Conservation (phyloP, 306 rosid genomes). For the Begonia peltatifolia region DNA sequence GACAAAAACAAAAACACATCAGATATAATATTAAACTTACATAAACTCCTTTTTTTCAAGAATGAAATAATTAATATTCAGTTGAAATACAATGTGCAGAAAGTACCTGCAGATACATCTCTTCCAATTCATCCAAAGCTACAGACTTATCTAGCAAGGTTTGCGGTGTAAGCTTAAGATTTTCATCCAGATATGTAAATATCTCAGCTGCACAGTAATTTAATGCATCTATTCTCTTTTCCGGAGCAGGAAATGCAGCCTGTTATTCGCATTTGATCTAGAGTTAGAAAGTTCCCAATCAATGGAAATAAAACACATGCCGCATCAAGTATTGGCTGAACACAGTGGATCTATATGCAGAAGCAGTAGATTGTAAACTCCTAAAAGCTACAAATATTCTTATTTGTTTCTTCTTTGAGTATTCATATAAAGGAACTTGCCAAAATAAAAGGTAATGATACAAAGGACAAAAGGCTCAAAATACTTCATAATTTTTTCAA, state of each 20-base stretch:
- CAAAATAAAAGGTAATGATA: too few relatives aligned
- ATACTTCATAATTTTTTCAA: too few relatives aligned
- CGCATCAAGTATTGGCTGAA: too few relatives aligned
- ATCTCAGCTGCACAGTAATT: constrained; percentile 62
- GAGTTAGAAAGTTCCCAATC: constrained; percentile 3
- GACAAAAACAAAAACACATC: not conserved
- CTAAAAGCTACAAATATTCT: too few relatives aligned
- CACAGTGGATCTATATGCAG: too few relatives aligned
- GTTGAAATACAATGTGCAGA: not conserved
- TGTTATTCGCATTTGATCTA: constrained; percentile 17
- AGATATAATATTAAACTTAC: not conserved
- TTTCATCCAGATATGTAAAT: constrained; percentile 73
- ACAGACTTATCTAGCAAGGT: constrained; percentile 68
- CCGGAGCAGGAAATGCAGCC: constrained; percentile 90
- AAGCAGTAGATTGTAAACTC: too few relatives aligned
- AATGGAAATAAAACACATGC: too few relatives aligned
- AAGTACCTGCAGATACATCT: constrained; percentile 83
- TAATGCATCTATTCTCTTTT: constrained; percentile 84
- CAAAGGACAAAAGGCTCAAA: too few relatives aligned
- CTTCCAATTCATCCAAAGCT: constrained; percentile 79
- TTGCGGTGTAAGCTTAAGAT: constrained; percentile 72
- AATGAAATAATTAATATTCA: not conserved
- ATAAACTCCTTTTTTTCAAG: not conserved
- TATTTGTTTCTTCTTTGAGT: too few relatives aligned
- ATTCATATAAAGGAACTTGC: too few relatives aligned